These are phyloP conservation scores for Tuctoria greenei DNA, from an alignment of 176 grass and related monocot species.

Conservation along the genomic window DNA sequence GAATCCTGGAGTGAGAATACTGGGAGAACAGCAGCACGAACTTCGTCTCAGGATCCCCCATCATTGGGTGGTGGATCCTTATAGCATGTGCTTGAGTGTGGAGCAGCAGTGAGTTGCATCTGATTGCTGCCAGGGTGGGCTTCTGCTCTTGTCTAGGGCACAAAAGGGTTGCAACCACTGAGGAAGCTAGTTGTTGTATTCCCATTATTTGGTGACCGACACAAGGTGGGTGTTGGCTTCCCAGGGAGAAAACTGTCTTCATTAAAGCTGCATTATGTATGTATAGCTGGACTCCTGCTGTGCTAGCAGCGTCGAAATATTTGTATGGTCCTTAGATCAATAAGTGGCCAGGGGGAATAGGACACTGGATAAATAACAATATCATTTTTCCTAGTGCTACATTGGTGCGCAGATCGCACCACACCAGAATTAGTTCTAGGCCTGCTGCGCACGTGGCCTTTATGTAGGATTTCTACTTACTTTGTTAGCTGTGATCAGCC, in stretches of 20 bases:
- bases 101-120: constrained; percentile 37
- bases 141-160: constrained; percentile 49
- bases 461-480: constrained; percentile 25
- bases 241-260: constrained; percentile 26
- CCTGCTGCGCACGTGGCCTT: constrained; percentile 34
- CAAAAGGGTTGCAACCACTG: constrained; percentile 39
- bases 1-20: constrained; percentile 49
- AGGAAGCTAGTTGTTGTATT: constrained; percentile 48
- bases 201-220: constrained; percentile 27
- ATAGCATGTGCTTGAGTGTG: constrained; percentile 42
- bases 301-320: background rate
- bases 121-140: constrained; percentile 41
- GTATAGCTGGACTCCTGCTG: background rate
- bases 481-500: constrained; percentile 44
- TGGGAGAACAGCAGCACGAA: constrained; percentile 41
- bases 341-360: constrained; percentile 5
- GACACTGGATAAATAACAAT: constrained; percentile 18
- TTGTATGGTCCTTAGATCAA: background rate
- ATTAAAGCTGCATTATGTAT: constrained; percentile 12
- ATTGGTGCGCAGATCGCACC: constrained; percentile 29
- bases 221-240: constrained; percentile 32
- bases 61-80: constrained; percentile 58
- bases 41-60: constrained; percentile 32
- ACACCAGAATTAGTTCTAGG: constrained; percentile 34
- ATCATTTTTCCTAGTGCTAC: constrained; percentile 19